These are phyloP conservation scores for Rubroboletus pulcherrimus DNA, from an alignment of 768 basidiomycete species.

Conservation along the genomic window DNA sequence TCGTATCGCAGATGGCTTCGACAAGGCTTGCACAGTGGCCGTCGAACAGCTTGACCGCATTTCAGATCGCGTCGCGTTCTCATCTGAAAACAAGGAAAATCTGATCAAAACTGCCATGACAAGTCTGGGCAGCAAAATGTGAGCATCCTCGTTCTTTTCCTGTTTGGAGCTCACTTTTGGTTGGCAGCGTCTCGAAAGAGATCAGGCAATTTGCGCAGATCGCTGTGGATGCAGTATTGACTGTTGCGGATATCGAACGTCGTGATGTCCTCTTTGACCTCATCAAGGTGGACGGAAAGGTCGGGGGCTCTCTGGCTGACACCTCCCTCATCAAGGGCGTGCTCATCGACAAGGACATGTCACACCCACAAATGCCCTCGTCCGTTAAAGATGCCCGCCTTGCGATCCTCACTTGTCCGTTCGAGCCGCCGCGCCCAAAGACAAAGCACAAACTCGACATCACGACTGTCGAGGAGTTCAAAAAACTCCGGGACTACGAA, in stretches of 20 bases:
- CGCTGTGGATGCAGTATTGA: conserved; percentile 93
- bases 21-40: conserved; percentile 88
- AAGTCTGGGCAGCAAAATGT: conserved; percentile 98
- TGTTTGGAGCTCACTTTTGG: conserved; percentile 1
- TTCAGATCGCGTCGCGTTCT: conserved; percentile 86
- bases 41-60: conserved; percentile 88
- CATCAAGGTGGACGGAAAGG: conserved; percentile 99
- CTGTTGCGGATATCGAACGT: conserved; percentile 92
- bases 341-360: conserved; percentile 99
- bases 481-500: conserved; percentile 91
- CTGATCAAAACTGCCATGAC: conserved; percentile 95
- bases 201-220: conserved; percentile 94
- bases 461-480: conserved; percentile 94
- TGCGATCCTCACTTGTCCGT: conserved; percentile 97
- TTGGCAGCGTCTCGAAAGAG: conserved; percentile 88
- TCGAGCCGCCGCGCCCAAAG: conserved; percentile 98
- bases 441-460: conserved; percentile 99
- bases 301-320: conserved; percentile 94
- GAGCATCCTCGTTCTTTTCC: conserved; percentile 1
- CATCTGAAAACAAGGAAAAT: conserved; percentile 76
- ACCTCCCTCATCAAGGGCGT: conserved; percentile 95
- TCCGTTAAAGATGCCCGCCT: conserved; percentile 83
- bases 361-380: conserved; percentile 96
- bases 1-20: conserved; percentile 98
- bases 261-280: conserved; percentile 96